Percentiles rank a stretch among this genome's conserved stretches.
Evolutionary conservation across 352 stramenopile species (phyloP).

Genomic region (Globisporangium spiculum): DNA sequence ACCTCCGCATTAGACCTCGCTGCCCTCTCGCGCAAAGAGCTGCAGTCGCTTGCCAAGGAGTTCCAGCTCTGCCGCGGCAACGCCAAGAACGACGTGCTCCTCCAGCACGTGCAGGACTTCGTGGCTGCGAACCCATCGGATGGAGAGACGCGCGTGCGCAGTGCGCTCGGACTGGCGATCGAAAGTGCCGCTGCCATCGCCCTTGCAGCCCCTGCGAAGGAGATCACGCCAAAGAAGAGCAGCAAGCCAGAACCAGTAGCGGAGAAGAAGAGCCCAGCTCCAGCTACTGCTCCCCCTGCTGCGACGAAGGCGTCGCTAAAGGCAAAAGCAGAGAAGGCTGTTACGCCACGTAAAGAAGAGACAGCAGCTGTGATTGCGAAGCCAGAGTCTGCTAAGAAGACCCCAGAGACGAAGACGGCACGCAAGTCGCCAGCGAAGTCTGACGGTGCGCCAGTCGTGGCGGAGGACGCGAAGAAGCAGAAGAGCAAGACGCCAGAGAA

Average conservation of each 20-base stretch:
- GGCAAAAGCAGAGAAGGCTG: conserved; percentile 1
- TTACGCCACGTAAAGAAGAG: conserved; percentile 9
- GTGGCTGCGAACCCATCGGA: conserved; percentile 34
- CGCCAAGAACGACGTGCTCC: conserved; percentile 65
- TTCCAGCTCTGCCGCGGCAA: conserved; percentile 63
- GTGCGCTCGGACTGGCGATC: conserved; percentile 17
- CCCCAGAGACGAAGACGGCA: conserved; percentile 1
- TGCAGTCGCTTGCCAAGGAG: conserved; percentile 65
- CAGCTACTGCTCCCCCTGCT: neutral
- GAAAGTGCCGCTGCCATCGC: conserved; percentile 2
- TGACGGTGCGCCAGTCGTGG: neutral
- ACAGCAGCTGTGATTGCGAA: neutral
- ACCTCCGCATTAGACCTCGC: conserved; percentile 26
- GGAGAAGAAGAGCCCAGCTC: neutral
- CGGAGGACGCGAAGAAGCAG: conserved; percentile 8
- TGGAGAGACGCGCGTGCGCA: conserved; percentile 35
- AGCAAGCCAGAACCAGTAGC: conserved; percentile 1
- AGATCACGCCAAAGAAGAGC: neutral
- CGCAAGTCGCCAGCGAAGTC: conserved; percentile 12
- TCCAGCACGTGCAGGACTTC: conserved; percentile 43
- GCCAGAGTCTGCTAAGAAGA: conserved; percentile 9
- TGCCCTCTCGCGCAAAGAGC: conserved; percentile 51
- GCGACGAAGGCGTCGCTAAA: conserved; percentile 17
- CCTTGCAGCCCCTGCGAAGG: neutral
- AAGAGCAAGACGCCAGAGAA: conserved; percentile 15